Evolutionary conservation across 164 flowering plant genomes (phyloP), one percentile per base, ranked within the genome.

Genomic region (Protea cynaroides): DNA sequence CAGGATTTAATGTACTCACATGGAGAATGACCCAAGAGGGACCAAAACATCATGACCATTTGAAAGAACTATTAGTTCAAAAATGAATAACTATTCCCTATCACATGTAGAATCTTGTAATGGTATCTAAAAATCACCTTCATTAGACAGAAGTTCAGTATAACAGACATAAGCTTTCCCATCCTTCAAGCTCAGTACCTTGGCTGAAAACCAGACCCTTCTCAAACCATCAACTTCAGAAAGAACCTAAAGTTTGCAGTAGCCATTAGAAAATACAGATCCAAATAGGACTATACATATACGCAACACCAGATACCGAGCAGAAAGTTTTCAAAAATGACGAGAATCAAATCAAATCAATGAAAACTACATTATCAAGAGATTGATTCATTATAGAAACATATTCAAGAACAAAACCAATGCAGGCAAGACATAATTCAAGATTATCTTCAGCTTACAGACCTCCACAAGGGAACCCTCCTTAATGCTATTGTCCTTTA

Each of bases 391-490:
- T 15, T 49, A 15, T 49, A 12, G 2, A 13, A 15, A 13, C 19
- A 3, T 49, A 3, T 18, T 49, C 18, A n/a, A 49, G n/a, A 49
- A 49, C 17, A 4, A 49, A 49, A 49, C 15, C 18, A 49, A 40
- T 40, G 46, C 52, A 49, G 19, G 1, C 17, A 4, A 49, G 17
- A 49, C 17, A 49, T 1, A 40, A 47, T 25, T 19, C 37, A 63
- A 9, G 21, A 52, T 21, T 22, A 70, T 15, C 8, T 60, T 37
- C n/a, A 18, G 24, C n/a, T 64, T 36, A 67, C 81, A 66, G 19
- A 90, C 99, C 96, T 94, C 99, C n/a, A 94, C 93, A 73, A 56
- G 64, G 36, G 90, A 86, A 51, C 92, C 93, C 78, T 86, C 92
- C 69, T 66, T 71, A 53, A 91, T 83, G 69, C 25, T 44, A 43